Evolutionary conservation across 2,329 filamentous ascomycete species (phyloP).

Genomic region (Botrytis cinerea): DNA sequence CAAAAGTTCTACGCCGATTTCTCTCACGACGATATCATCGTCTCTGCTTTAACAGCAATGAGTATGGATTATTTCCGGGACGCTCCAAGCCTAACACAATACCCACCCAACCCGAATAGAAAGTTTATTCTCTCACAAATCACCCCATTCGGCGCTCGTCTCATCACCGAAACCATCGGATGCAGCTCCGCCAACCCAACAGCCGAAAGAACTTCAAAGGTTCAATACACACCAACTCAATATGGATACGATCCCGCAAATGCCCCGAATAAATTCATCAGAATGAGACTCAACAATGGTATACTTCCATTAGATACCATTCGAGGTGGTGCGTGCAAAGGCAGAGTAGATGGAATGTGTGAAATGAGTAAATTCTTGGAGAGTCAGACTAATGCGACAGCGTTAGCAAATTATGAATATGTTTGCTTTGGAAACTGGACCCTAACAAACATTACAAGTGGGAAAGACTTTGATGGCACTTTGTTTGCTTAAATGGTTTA

Average conservation of each 20-base stretch:
- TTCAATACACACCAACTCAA: slow-evolving; percentile 47
- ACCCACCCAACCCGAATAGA: slow-evolving; percentile 47
- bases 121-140: slow-evolving; percentile 53
- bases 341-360: slow-evolving; percentile 50
- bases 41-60: slow-evolving; percentile 59
- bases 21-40: slow-evolving; percentile 85
- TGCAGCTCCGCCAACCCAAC: slow-evolving; percentile 47
- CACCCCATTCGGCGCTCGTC: slow-evolving; percentile 56
- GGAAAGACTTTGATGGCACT: slow-evolving; percentile 22
- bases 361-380: slow-evolving; percentile 45
- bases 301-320: slow-evolving; percentile 51
- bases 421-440: slow-evolving; percentile 23
- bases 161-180: slow-evolving; percentile 58
- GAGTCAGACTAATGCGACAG: slow-evolving; percentile 23
- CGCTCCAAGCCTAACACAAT: slow-evolving; percentile 47
- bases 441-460: slow-evolving; percentile 18
- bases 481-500: neutral
- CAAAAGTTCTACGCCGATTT: slow-evolving; percentile 78
- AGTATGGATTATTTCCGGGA: slow-evolving; percentile 56
- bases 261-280: slow-evolving; percentile 50
- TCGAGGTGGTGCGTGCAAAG: slow-evolving; percentile 48
- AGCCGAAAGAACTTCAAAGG: slow-evolving; percentile 44
- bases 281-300: slow-evolving; percentile 53
- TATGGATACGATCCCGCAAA: slow-evolving; percentile 49
- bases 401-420: slow-evolving; percentile 26